Base-by-base conservation (phyloP, 306 rosid genomes). In the Malus asiatica region DNA sequence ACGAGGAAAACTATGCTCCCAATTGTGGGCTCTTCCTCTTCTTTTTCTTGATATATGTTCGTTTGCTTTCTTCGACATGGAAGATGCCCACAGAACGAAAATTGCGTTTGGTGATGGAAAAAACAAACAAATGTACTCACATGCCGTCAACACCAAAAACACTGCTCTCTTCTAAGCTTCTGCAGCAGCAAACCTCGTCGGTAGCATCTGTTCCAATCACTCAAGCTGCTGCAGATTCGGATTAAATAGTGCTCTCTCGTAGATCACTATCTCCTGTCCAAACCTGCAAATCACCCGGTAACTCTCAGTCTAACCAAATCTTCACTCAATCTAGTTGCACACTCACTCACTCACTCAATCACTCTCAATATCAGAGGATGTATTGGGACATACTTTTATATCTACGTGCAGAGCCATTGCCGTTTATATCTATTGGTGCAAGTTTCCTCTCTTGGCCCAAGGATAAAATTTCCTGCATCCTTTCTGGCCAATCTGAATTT, bases 401-500 rank as follows among this genome's bases (percentile, higher is more conserved):
- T 86, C 91, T 74, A 23, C 40, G 68, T 8, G 80, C 68, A 74
- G 96, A 86, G 75, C 88, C 90, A 73, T 86, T 85, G 81, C 90
- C 86, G 73, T 89, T 93, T 64, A 89, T 78, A 66, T 84, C 72
- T 61, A 90, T 80, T 72, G 97, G 91, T 51, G 85, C 68, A n/a
- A 83, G 83, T 71, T 81, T 89, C 84, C 92, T 84, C 71, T 89
- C 97, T 79, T 89, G 97, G 84, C 93, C 90, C 72, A 87, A 77
- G 44, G 90, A 89, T 76, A 91, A 84, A 74, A 93, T 83, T 84
- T 95, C 97, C 77, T 88, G 97, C 92, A 89, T 89, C 81, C 97
- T 88, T 82, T 89, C 98, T 32, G 90, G 91, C 98, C 97, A 93
- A 82, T 87, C 92, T 72, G 97, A 93, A 83, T 89, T 93, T 79